These are phyloP conservation scores for Collybia mongolica DNA, from an alignment of 768 basidiomycete genomes.

Conservation along the genomic window DNA sequence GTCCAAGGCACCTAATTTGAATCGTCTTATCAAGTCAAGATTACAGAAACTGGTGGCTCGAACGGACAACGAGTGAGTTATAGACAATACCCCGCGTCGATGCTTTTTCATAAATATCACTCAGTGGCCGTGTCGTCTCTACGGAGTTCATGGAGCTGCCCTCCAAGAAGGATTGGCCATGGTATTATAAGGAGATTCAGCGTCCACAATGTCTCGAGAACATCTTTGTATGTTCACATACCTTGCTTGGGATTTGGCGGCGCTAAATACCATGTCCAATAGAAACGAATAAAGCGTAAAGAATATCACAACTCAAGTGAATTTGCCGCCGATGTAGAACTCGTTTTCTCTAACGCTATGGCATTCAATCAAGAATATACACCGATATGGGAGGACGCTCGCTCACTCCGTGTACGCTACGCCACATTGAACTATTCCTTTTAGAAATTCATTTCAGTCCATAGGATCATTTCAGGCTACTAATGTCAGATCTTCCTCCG, in stretches of 20 bases:
- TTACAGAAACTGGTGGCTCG: slow-evolving; percentile 74
- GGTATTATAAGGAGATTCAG: slow-evolving; percentile 80
- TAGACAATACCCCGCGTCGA: slow-evolving; percentile 1
- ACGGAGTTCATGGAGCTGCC: slow-evolving; percentile 85
- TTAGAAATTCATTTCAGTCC: slow-evolving; percentile 2
- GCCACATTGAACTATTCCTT: neutral
- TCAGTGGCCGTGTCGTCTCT: slow-evolving; percentile 66
- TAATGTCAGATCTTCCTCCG: slow-evolving; percentile 77
- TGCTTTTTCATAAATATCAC: neutral
- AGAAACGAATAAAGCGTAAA: slow-evolving; percentile 84
- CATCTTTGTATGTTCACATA: slow-evolving; percentile 59
- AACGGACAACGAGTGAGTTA: slow-evolving; percentile 64
- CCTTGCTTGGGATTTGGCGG: neutral
- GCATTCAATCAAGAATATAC: slow-evolving; percentile 87
- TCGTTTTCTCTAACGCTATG: slow-evolving; percentile 89
- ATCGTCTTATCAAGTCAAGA: slow-evolving; percentile 61
- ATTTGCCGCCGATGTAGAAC: slow-evolving; percentile 84
- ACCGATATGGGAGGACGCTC: slow-evolving; percentile 78
- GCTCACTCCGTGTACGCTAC: slow-evolving; percentile 56
- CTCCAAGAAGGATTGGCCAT: slow-evolving; percentile 72
- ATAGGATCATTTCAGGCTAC: slow-evolving; percentile 70
- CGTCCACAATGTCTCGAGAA: slow-evolving; percentile 76
- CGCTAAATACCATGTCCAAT: slow-evolving; percentile 7
- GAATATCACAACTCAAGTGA: slow-evolving; percentile 67
- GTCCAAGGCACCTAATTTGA: slow-evolving; percentile 63